Conservation (phyloP, 1,284 basidiomycete species). For the Sanghuangporus weigelae region DNA sequence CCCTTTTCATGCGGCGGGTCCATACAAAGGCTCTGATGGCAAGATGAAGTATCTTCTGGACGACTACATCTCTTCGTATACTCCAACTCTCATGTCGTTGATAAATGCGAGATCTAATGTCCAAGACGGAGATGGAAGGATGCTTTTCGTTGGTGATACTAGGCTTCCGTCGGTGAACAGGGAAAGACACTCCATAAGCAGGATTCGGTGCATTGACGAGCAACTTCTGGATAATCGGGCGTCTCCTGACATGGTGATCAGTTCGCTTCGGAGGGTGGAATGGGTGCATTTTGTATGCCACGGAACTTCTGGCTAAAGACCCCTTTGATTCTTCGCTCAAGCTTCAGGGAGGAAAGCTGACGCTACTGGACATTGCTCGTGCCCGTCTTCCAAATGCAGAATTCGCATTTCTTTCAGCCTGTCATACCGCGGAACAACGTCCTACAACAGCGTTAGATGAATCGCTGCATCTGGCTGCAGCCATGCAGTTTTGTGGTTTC, state of each 20-base stretch:
- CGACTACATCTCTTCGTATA: constrained; percentile 35
- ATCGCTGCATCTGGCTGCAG: constrained; percentile 31
- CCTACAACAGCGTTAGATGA: constrained; percentile 25
- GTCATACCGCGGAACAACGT: background rate
- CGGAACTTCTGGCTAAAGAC: background rate
- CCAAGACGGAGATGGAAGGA: background rate
- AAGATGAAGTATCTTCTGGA: constrained; percentile 23
- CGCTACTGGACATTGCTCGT: background rate
- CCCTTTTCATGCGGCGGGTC: constrained; percentile 30
- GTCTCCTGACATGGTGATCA: constrained; percentile 16
- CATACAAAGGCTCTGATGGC: background rate
- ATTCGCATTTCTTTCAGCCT: background rate
- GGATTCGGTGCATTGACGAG: background rate
- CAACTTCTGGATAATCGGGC: constrained; percentile 22
- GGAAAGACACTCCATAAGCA: background rate
- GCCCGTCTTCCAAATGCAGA: background rate
- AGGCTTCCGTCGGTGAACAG: background rate
- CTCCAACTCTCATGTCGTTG: constrained; percentile 31
- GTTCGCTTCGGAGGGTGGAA: constrained; percentile 14
- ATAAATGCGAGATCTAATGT: constrained; percentile 18
- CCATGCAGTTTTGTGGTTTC: constrained; percentile 31
- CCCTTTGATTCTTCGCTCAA: background rate
- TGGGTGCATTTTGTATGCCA: background rate
- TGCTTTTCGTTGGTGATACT: background rate
- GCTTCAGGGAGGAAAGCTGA: background rate